Percentiles rank a stretch among this genome's conserved stretches.
Evolutionary conservation across 371 early-diverging fungal species (phyloP).

Genomic region (Mucor lusitanicus): DNA sequence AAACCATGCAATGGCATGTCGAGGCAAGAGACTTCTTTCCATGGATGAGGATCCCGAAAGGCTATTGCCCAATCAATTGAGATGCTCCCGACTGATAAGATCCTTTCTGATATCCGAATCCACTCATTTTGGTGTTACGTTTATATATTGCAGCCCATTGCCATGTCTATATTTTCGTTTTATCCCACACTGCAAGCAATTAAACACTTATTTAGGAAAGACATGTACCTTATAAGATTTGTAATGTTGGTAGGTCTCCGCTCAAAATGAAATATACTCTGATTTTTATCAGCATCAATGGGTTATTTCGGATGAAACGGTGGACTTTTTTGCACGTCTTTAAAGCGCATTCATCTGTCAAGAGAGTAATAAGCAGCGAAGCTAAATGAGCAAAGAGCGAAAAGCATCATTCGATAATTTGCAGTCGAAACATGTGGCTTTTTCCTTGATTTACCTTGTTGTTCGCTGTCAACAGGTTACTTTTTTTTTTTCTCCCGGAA

Average conservation of each 20-base stretch:
- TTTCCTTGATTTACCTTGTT: background rate
- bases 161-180: background rate
- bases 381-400: background rate
- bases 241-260: background rate
- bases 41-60: background rate
- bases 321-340: background rate
- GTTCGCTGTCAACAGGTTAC: background rate
- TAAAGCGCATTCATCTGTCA: background rate
- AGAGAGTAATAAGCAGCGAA: background rate
- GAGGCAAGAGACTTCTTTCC: background rate
- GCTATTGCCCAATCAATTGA: background rate
- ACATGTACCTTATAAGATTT: background rate
- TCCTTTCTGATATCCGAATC: background rate
- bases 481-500: conserved; percentile 13
- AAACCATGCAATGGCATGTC: too few relatives aligned
- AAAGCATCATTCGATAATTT: background rate
- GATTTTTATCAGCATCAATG: background rate
- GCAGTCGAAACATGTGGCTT: background rate
- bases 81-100: background rate
- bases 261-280: background rate
- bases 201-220: background rate
- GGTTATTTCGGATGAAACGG: background rate
- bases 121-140: background rate
- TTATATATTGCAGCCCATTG: background rate
- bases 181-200: background rate